Conservation (phyloP, 2,329 filamentous ascomycete species). For the Pseudogymnoascus sp. region DNA sequence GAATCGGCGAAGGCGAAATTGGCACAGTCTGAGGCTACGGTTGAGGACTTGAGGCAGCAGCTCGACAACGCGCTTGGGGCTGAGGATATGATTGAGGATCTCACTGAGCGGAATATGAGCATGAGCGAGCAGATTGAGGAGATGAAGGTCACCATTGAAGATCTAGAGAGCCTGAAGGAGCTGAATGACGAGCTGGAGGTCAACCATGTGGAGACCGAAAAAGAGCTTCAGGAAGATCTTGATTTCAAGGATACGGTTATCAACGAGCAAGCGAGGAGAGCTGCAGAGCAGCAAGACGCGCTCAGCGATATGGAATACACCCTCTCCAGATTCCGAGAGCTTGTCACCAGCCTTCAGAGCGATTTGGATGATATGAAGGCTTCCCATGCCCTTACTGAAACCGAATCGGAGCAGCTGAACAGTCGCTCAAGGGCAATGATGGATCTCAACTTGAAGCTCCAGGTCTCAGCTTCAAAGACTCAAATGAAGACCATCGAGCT, state of each 20-base stretch:
- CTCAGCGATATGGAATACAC: conserved; percentile 89
- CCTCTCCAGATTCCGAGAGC: conserved; percentile 76
- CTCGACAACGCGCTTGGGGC: conserved; percentile 81
- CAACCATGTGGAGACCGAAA: conserved; percentile 87
- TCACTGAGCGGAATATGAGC: conserved; percentile 78
- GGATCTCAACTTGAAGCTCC: conserved; percentile 91
- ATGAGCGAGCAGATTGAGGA: conserved; percentile 79
- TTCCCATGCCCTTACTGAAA: conserved; percentile 85
- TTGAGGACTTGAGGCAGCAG: conserved; percentile 83
- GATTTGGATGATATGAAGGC: conserved; percentile 89
- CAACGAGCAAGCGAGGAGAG: conserved; percentile 67
- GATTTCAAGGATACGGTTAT: conserved; percentile 82
- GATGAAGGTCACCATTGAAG: conserved; percentile 71
- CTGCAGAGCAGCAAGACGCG: conserved; percentile 66
- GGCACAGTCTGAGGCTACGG: conserved; percentile 60
- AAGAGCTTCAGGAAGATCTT: conserved; percentile 88
- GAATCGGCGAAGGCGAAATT: conserved; percentile 65
- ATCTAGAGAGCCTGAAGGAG: conserved; percentile 83
- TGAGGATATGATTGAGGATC: conserved; percentile 88
- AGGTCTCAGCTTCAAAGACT: conserved; percentile 80
- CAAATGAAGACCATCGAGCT: conserved; percentile 92
- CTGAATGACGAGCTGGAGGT: conserved; percentile 90
- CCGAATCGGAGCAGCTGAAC: conserved; percentile 83
- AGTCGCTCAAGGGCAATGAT: conserved; percentile 88
- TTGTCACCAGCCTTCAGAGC: conserved; percentile 76